Evolutionary conservation across 768 basidiomycete species (phyloP).

Genomic region (Termitomyces sp.): DNA sequence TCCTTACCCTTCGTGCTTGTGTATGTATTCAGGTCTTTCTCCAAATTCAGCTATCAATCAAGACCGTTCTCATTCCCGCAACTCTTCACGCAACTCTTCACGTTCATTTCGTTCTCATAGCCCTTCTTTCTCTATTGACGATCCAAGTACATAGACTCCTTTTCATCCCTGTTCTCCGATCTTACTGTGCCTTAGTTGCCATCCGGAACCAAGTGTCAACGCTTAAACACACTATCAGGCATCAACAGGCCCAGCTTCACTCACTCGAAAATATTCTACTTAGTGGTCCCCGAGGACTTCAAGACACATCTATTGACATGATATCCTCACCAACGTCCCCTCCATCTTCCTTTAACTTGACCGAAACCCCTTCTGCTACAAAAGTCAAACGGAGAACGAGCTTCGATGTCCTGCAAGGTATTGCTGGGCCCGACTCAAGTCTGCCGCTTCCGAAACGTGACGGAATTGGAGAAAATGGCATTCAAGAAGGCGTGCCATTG

Average conservation of each 20-base stretch:
- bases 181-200: slow-evolving; percentile 43
- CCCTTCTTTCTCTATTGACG: slow-evolving; percentile 53
- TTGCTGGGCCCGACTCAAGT: slow-evolving; percentile 74
- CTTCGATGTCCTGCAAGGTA: slow-evolving; percentile 62
- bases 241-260: slow-evolving; percentile 77
- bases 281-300: slow-evolving; percentile 59
- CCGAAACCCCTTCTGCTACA: slow-evolving; percentile 30
- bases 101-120: slow-evolving; percentile 50
- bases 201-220: slow-evolving; percentile 77
- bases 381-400: slow-evolving; percentile 62
- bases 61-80: slow-evolving; percentile 33
- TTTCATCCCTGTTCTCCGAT: slow-evolving; percentile 16
- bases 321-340: slow-evolving; percentile 28
- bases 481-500: slow-evolving; percentile 71
- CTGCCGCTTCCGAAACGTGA: slow-evolving; percentile 66
- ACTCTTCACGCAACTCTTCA: slow-evolving; percentile 38
- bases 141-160: slow-evolving; percentile 54
- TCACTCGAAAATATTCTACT: slow-evolving; percentile 64
- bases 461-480: slow-evolving; percentile 44
- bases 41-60: slow-evolving; percentile 24
- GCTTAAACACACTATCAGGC: slow-evolving; percentile 76
- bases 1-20: slow-evolving; percentile 14
- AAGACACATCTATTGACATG: slow-evolving; percentile 26
- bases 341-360: slow-evolving; percentile 23
- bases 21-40: slow-evolving; percentile 32